Conservation (phyloP, 805 yeast species). For the Isabelozyma rhagii region DNA sequence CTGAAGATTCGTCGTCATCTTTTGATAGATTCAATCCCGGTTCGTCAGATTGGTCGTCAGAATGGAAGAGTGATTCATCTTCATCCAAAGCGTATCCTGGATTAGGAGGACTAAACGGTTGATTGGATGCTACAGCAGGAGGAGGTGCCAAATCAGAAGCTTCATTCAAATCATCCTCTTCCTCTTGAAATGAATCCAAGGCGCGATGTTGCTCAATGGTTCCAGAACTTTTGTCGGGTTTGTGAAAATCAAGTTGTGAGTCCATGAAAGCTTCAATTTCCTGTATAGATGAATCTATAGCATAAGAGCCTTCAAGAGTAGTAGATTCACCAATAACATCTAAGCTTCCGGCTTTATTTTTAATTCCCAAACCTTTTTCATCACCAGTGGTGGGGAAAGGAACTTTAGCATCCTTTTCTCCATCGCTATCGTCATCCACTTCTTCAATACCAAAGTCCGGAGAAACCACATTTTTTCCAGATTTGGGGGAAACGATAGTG, state of each 20-base stretch:
- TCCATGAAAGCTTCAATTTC: conserved; percentile 40
- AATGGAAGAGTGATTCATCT: conserved; percentile 6
- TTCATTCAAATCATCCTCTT: conserved; percentile 1
- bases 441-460: conserved; percentile 38
- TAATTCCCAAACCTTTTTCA: conserved; percentile 6
- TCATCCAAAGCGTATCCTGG: conserved; percentile 10
- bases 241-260: conserved; percentile 22
- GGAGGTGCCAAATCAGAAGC: neutral
- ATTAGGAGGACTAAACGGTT: neutral
- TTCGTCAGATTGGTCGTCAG: conserved; percentile 2
- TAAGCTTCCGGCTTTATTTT: neutral
- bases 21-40: conserved; percentile 11
- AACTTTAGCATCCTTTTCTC: neutral
- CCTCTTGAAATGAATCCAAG: neutral
- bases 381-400: neutral
- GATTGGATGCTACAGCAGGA: conserved; percentile 2
- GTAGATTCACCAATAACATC: conserved; percentile 13
- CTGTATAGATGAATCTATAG: conserved; percentile 33
- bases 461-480: conserved; percentile 1
- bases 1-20: conserved; percentile 1
- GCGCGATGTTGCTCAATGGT: neutral
- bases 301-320: conserved; percentile 7
- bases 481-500: neutral
- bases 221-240: neutral
- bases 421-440: conserved; percentile 21